Base-by-base conservation (phyloP, 2,329 filamentous ascomycete genomes). In the Penicillium sp. region DNA sequence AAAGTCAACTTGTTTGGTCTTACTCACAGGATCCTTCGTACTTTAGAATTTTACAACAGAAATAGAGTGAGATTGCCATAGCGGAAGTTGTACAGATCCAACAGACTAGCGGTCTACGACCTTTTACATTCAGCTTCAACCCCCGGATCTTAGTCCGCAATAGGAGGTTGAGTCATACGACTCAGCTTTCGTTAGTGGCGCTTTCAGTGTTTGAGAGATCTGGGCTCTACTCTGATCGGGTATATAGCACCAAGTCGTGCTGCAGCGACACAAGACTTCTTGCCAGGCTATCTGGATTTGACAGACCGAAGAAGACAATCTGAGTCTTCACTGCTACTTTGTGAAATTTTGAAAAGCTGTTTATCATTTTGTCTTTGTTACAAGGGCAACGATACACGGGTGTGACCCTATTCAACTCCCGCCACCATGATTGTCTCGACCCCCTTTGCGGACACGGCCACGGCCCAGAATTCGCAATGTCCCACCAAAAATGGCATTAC, bases 201-300 rank as follows among this genome's bases (percentile, higher is more conserved):
- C 49, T 33, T 43, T 57, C 8, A 33, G 40, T 37, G 10, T 49
- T 49, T 14, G 51, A 56, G 22, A 33, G 45, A 59, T 59, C 42
- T 55, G 35, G 25, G n/a, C 37, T 19, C 26, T 5, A 26, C 28
- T n/a, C 16, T 43, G 35, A 33, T 19, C 22, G 46, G 55, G 30
- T 70, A 70, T 70, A 69, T 70, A 68, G 60, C 51, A 56, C 40
- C 59, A 53, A 63, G 26, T 46, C 33, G 54, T 33, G 65, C 59
- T 57, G 30, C 42, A 7, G 37, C 40, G 37, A 55, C 40, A 25
- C 25, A 33, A 45, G 30, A 56, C 35, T 35, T 28, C 48, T 22
- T n/a, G n/a, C 14, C 58, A 38, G 42, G 26, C 38, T n/a, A n/a
- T 43, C 6, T 52, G 35, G 16, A 57, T 2, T 45, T 43, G 10